phyloP scores from a whole-genome alignment of 73 alveolate species.

The Paramecium caudatum region DNA sequence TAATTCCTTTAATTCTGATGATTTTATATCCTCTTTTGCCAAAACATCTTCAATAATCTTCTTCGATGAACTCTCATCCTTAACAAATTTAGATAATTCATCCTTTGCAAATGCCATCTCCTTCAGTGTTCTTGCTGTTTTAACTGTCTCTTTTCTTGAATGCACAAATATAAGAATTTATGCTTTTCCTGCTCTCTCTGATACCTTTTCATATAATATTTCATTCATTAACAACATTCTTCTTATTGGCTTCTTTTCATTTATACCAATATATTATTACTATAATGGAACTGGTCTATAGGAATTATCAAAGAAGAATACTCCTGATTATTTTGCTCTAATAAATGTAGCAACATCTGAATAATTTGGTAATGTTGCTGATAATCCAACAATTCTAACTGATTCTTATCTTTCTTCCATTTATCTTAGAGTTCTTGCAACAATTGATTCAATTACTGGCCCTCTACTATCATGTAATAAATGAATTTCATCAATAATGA shows the following conservation, averaged over 20 bases:
- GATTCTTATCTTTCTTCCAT: slow-evolving; percentile 93
- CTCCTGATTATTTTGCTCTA: slow-evolving; percentile 73
- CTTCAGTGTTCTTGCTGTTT: slow-evolving; percentile 95
- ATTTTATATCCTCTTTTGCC: slow-evolving; percentile 75
- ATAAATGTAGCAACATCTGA: slow-evolving; percentile 90
- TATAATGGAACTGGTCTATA: slow-evolving; percentile 99
- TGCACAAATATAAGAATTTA: slow-evolving; percentile 98
- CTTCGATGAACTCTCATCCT: slow-evolving; percentile 83
- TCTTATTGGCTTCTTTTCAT: slow-evolving; percentile 99
- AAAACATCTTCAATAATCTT: slow-evolving; percentile 80
- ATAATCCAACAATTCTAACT: slow-evolving; percentile 98
- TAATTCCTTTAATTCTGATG: slow-evolving; percentile 92
- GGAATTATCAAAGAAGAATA: slow-evolving; percentile 97
- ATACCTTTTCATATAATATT: slow-evolving; percentile 97
- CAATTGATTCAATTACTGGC: slow-evolving; percentile 99
- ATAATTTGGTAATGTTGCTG: slow-evolving; percentile 99
- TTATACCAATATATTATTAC: slow-evolving; percentile 96
- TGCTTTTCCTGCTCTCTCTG: slow-evolving; percentile 96
- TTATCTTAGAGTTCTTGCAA: slow-evolving; percentile 98
- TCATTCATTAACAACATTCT: slow-evolving; percentile 98
- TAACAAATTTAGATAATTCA: slow-evolving; percentile 87
- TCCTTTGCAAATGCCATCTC: slow-evolving; percentile 94
- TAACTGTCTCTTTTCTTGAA: slow-evolving; percentile 99
- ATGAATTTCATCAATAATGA: slow-evolving; percentile 99
- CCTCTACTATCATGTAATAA: slow-evolving; percentile 99